Evolutionary conservation across 495 filamentous ascomycete species (phyloP).

Genomic region (Penicillium roqueforti): DNA sequence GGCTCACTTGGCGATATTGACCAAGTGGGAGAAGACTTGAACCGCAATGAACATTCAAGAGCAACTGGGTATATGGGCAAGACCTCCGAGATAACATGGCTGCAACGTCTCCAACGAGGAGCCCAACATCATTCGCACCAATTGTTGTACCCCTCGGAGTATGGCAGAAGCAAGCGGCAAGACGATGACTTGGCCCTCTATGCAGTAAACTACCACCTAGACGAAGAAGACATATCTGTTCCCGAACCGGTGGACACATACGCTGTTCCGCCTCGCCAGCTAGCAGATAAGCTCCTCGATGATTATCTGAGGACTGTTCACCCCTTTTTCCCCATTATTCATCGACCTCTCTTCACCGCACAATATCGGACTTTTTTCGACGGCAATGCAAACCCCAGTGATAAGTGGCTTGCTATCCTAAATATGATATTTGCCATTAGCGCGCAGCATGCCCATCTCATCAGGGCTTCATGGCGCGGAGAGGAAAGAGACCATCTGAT

Average conservation of each 20-base stretch:
- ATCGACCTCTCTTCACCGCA: conserved; percentile 30
- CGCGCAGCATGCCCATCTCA: conserved; percentile 50
- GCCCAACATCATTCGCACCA: too few relatives aligned
- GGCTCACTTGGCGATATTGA: conserved; percentile 56
- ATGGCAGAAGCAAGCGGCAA: conserved; percentile 17
- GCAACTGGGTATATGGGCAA: conserved; percentile 57
- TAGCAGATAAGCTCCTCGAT: conserved; percentile 49
- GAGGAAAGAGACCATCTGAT: conserved; percentile 48
- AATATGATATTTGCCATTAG: conserved; percentile 63
- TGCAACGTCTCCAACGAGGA: conserved; percentile 39
- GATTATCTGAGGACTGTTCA: conserved; percentile 53
- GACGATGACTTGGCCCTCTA: too few relatives aligned
- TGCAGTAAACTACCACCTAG: conserved; percentile 50
- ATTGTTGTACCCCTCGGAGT: too few relatives aligned
- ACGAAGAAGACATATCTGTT: conserved; percentile 54
- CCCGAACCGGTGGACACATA: conserved; percentile 44
- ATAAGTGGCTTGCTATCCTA: conserved; percentile 53
- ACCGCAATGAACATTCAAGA: too few relatives aligned
- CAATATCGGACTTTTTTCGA: conserved; percentile 35
- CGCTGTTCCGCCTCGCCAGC: conserved; percentile 43
- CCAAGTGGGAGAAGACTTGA: conserved; percentile 52
- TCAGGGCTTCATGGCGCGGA: conserved; percentile 41
- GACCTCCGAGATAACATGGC: conserved; percentile 60
- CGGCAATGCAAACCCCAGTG: conserved; percentile 22
- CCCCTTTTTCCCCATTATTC: conserved; percentile 54